phyloP scores from a whole-genome alignment of 129 eudicot species.

The Ambrosia trifida region DNA sequence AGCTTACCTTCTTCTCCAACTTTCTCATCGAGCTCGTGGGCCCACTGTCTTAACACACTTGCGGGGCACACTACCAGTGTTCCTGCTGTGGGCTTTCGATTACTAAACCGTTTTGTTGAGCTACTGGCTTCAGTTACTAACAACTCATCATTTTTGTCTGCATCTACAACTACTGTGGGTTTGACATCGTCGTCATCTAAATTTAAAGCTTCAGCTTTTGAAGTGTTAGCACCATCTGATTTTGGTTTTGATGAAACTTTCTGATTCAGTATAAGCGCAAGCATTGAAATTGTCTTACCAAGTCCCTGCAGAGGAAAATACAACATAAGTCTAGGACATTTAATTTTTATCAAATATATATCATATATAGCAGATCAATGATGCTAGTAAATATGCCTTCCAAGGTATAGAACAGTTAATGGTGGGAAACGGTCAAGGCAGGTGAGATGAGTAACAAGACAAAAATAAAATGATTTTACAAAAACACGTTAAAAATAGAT shows the following conservation, averaged over 20 bases:
- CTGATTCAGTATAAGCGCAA: slow-evolving; percentile 79
- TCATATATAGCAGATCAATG: neutral
- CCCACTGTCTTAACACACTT: slow-evolving; percentile 94
- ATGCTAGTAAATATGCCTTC: neutral
- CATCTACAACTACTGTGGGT: slow-evolving; percentile 36
- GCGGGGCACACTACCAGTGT: slow-evolving; percentile 96
- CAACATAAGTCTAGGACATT: slow-evolving; percentile 17
- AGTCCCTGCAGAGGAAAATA: slow-evolving; percentile 66
- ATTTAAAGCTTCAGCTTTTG: slow-evolving; percentile 60
- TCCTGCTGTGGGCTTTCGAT: slow-evolving; percentile 79
- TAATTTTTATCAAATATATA: neutral
- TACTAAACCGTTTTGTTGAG: slow-evolving; percentile 34
- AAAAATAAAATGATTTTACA: neutral
- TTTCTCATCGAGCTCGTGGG: slow-evolving; percentile 82
- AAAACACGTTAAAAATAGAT: neutral
- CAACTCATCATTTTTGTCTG: slow-evolving; percentile 46
- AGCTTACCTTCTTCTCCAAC: slow-evolving; percentile 64
- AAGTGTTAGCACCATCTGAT: slow-evolving; percentile 34
- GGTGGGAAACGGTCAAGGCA: neutral
- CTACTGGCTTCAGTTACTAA: slow-evolving; percentile 51
- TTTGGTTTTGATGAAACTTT: slow-evolving; percentile 44
- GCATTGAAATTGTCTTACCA: slow-evolving; percentile 89
- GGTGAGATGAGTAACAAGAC: neutral
- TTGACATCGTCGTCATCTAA: slow-evolving; percentile 67
- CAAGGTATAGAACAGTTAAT: neutral